phyloP scores from a whole-genome alignment of 192 early-diverging fungal genomes.

The Coemansia sp. region DNA sequence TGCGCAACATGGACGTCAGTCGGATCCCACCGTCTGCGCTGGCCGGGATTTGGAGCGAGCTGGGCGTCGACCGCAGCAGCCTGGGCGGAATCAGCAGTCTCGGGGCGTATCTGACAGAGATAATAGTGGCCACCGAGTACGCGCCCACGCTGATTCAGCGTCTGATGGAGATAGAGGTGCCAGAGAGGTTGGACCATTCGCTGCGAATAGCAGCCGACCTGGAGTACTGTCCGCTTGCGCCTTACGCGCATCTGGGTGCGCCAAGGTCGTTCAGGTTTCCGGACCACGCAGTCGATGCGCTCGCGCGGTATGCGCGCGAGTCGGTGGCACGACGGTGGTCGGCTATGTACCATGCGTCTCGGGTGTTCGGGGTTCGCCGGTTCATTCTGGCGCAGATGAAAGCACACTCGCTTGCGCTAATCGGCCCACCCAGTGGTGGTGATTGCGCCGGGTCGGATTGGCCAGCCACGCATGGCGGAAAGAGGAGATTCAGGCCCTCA shows the following conservation, averaged over 20 bases:
- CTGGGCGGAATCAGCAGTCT: slow-evolving; percentile 29
- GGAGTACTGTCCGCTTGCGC: slow-evolving; percentile 27
- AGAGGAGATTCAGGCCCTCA: slow-evolving; percentile 1
- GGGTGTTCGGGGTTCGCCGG: slow-evolving; percentile 7
- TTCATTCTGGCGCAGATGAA: slow-evolving; percentile 19
- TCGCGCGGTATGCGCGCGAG: slow-evolving; percentile 29
- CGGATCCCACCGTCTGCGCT: slow-evolving; percentile 19
- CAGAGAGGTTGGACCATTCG: slow-evolving; percentile 16
- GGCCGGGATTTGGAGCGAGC: slow-evolving; percentile 17
- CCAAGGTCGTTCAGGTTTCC: slow-evolving; percentile 20
- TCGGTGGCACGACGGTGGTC: slow-evolving; percentile 36
- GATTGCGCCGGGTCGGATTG: too few species aligned
- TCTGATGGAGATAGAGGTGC: slow-evolving; percentile 9
- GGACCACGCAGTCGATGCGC: slow-evolving; percentile 19
- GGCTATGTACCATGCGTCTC: slow-evolving; percentile 27
- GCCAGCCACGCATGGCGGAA: too few species aligned
- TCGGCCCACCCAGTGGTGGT: background rate
- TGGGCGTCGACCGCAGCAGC: slow-evolving; percentile 19
- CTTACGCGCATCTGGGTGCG: slow-evolving; percentile 20
- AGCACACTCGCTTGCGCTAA: slow-evolving; percentile 10
- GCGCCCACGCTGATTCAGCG: slow-evolving; percentile 11
- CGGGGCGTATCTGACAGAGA: slow-evolving; percentile 40
- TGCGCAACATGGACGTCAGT: slow-evolving; percentile 49
- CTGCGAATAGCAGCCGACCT: slow-evolving; percentile 20
- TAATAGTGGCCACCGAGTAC: slow-evolving; percentile 27